Evolutionary conservation across 495 filamentous ascomycete genomes (phyloP).

Genomic region (Echria macrotheca): DNA sequence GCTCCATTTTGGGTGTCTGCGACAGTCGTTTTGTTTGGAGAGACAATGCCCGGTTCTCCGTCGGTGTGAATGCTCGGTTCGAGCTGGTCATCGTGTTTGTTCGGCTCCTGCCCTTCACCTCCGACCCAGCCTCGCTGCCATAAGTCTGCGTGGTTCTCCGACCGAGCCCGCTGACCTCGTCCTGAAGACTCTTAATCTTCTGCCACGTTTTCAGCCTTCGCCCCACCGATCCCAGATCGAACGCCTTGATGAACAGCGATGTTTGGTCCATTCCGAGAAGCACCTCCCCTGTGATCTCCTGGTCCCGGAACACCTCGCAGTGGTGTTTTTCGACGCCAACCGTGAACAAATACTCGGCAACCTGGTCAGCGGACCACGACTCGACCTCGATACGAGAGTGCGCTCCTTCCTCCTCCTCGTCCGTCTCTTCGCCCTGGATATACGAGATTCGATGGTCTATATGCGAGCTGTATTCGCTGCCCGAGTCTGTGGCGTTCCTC

Average conservation of each 20-base stretch:
- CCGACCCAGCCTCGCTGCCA: conserved; percentile 50
- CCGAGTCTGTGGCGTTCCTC: conserved; percentile 69
- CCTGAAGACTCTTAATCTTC: conserved; percentile 81
- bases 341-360: conserved; percentile 79
- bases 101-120: conserved; percentile 41
- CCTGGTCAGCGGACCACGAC: conserved; percentile 68
- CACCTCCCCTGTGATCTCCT: conserved; percentile 93
- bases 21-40: conserved; percentile 38
- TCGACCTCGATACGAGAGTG: conserved; percentile 62
- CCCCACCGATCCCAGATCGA: conserved; percentile 88
- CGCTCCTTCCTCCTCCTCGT: conserved; percentile 56
- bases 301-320: conserved; percentile 89
- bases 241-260: conserved; percentile 87
- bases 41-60: conserved; percentile 34
- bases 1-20: conserved; percentile 39
- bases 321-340: conserved; percentile 75
- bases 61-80: conserved; percentile 54
- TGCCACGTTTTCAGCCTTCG: conserved; percentile 90
- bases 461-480: conserved; percentile 82
- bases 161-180: conserved; percentile 57
- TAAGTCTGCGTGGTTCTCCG: conserved; percentile 46
- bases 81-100: conserved; percentile 71
- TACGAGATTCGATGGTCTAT: conserved; percentile 75
- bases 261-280: conserved; percentile 91
- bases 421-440: conserved; percentile 82